phyloP scores from a whole-genome alignment of 1,139 yeast species.

The Pichia sp. region DNA sequence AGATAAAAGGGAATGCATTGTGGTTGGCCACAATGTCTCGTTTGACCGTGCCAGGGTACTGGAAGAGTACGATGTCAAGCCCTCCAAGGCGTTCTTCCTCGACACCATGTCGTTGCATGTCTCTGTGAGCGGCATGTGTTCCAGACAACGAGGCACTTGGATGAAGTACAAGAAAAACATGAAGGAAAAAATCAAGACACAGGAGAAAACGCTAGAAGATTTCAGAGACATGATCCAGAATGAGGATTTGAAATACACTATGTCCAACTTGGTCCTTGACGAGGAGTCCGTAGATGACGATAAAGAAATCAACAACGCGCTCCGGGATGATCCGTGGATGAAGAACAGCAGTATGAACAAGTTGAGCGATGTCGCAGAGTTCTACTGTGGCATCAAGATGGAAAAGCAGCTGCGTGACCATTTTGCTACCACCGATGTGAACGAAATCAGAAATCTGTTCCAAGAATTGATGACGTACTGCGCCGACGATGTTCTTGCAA shows the following conservation, averaged over 20 bases:
- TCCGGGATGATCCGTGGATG: slow-evolving; percentile 67
- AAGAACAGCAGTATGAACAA: slow-evolving; percentile 73
- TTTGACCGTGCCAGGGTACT: slow-evolving; percentile 82
- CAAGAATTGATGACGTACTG: slow-evolving; percentile 69
- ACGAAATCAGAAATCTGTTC: slow-evolving; percentile 54
- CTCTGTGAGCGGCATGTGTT: slow-evolving; percentile 88
- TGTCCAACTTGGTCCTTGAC: slow-evolving; percentile 20
- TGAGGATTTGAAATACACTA: slow-evolving; percentile 21
- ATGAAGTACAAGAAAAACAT: slow-evolving; percentile 49
- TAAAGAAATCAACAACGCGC: slow-evolving; percentile 16
- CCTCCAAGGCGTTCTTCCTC: slow-evolving; percentile 68
- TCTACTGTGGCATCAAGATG: slow-evolving; percentile 70
- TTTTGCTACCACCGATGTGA: slow-evolving; percentile 54
- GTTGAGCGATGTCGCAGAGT: slow-evolving; percentile 70
- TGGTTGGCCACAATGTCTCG: slow-evolving; percentile 87
- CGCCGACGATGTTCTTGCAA: slow-evolving; percentile 76
- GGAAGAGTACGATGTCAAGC: slow-evolving; percentile 74
- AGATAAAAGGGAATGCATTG: slow-evolving; percentile 45
- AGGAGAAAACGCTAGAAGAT: slow-evolving; percentile 25
- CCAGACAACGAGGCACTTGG: slow-evolving; percentile 84
- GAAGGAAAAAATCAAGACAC: slow-evolving; percentile 13
- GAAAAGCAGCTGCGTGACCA: slow-evolving; percentile 64
- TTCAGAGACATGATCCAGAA: slow-evolving; percentile 20
- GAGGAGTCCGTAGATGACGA: slow-evolving; percentile 23
- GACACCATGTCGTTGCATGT: slow-evolving; percentile 95